Evolutionary conservation across 2,329 filamentous ascomycete species (phyloP).

Genomic region (Capronia coronata): DNA sequence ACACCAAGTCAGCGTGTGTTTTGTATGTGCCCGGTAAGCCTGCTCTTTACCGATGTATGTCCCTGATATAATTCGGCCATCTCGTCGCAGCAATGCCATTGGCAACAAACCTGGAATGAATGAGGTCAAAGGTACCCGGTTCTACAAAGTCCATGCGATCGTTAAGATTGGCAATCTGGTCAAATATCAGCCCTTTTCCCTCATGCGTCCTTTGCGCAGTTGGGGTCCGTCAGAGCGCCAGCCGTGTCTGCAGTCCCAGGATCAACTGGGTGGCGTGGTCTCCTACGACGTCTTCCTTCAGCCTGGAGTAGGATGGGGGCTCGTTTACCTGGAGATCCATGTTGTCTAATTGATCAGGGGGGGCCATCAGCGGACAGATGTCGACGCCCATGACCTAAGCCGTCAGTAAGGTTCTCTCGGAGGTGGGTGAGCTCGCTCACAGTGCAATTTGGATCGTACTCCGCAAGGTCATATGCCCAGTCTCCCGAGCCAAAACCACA

Average conservation of each 20-base stretch:
- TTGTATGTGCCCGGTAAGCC: not conserved
- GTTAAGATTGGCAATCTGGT: slow-evolving; percentile 17
- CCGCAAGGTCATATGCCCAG: slow-evolving; percentile 16
- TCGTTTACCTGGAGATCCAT: slow-evolving; percentile 17
- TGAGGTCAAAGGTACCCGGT: slow-evolving; percentile 47
- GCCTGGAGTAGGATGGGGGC: not conserved
- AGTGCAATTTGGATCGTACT: slow-evolving; percentile 15
- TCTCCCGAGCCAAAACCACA: slow-evolving; percentile 18
- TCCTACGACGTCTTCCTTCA: too few species aligned
- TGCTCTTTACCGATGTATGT: slow-evolving; percentile 12
- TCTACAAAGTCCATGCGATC: slow-evolving; percentile 14
- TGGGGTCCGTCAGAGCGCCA: too few species aligned
- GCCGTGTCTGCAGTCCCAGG: too few species aligned
- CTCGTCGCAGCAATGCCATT: slow-evolving; percentile 48
- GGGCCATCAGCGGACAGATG: slow-evolving; percentile 14
- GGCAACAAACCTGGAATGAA: slow-evolving; percentile 54
- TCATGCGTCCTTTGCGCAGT: not conserved
- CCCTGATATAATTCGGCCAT: slow-evolving; percentile 39
- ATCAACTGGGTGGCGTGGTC: not conserved
- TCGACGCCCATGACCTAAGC: slow-evolving; percentile 15
- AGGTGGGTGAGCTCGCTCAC: slow-evolving; percentile 2
- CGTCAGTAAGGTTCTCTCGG: not conserved
- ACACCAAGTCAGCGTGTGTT: not conserved
- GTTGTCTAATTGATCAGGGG: slow-evolving; percentile 13
- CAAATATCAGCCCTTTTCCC: not conserved